Base-by-base conservation (phyloP, 495 filamentous ascomycete species). In the Podospora conica region DNA sequence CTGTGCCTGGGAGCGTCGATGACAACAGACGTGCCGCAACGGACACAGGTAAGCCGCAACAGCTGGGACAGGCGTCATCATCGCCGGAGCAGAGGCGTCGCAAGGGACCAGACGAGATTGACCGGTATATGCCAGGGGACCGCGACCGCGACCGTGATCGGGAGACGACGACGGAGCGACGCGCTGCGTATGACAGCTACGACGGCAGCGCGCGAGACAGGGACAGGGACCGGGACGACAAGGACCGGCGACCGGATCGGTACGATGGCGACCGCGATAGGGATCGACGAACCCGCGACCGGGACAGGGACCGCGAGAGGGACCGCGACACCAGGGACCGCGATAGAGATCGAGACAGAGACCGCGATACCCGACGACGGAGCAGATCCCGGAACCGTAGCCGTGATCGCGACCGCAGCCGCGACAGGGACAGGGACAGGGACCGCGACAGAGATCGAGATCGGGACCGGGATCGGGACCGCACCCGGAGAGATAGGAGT, bases 1-100 rank as follows among this genome's bases (percentile, higher is more conserved):
- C 83, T 3, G 65, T 81, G 12, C 80, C 79, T 1, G 79, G 80
- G 3, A 71, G 81, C 29, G 78, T 82, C 40, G 80, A 83, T 7
- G 40, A 48, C 40, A 48, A 18, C 18, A 48, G 40, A 48, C 40
- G 40, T n/a, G 40, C 40, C 40, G n/a, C 40, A 11, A 48, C 40
- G 18, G 40, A 48, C 40, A 8, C 40, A 48, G 40, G 40, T 48
- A 18, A 48, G 40, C 40, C 11, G 29, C 29, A 48, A 6, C 68
- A 76, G 73, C 48, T 71, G 78, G 20, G 15, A 7, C 28, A 3
- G 78, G 75, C 21, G 80, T 80, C 21, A 73, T 8, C 77, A 23
- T 80, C 79, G n/a, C 81, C 79, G 1, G 80, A 83, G 28, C 60
- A 80, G 15, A 81, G 78, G 71, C 77, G 79, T 59, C 68, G 76